These are phyloP conservation scores for Yamadazyma jaroonii DNA, from an alignment of 1,139 yeast species.

Conservation along the genomic window DNA sequence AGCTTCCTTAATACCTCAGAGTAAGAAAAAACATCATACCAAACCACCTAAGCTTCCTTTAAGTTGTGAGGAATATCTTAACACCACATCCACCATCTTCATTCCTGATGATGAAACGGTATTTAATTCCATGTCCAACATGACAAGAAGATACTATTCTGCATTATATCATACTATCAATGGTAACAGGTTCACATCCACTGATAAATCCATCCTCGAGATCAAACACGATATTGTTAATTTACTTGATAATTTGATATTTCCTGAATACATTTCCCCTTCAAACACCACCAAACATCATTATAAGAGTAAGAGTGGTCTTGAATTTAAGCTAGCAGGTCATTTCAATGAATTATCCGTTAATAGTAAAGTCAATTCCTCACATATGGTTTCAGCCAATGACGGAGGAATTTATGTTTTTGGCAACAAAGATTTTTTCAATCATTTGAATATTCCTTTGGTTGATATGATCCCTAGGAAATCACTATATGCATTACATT, in stretches of 20 bases:
- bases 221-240: constrained; percentile 26
- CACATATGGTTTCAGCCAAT: constrained; percentile 31
- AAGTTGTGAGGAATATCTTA: constrained; percentile 29
- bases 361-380: constrained; percentile 18
- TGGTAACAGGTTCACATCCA: constrained; percentile 20
- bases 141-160: constrained; percentile 31
- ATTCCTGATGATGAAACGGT: constrained; percentile 35
- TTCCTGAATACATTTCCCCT: constrained; percentile 29
- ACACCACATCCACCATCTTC: constrained; percentile 27
- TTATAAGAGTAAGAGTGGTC: constrained; percentile 11
- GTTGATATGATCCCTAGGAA: constrained; percentile 65
- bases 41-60: constrained; percentile 17
- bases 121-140: constrained; percentile 21
- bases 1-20: background rate
- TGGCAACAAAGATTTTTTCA: constrained; percentile 23
- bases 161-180: constrained; percentile 22
- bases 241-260: constrained; percentile 26
- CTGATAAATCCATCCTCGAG: constrained; percentile 34
- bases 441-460: constrained; percentile 22
- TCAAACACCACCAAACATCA: constrained; percentile 24
- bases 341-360: constrained; percentile 11
- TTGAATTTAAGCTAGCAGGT: constrained; percentile 4
- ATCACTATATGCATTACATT: constrained; percentile 68
- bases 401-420: constrained; percentile 68
- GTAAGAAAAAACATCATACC: constrained; percentile 2